phyloP scores from a whole-genome alignment of 2,329 filamentous ascomycete genomes.

The Elsinoe australis region DNA sequence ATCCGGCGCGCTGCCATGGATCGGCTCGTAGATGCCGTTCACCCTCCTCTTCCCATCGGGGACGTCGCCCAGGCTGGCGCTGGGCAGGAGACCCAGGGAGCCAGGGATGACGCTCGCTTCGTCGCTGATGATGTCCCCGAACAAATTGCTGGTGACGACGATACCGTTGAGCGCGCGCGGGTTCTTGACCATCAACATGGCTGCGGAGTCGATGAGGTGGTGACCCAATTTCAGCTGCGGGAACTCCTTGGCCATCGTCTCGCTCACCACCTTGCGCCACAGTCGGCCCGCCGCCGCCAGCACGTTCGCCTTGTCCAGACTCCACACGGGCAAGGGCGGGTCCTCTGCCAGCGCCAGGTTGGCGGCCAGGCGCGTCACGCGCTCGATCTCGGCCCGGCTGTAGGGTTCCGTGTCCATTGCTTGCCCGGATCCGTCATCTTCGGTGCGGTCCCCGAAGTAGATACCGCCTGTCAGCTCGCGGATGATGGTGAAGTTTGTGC shows the following conservation, averaged over 20 bases:
- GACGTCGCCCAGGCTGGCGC: conserved; percentile 76
- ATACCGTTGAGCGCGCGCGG: conserved; percentile 81
- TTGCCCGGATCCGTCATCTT: conserved; percentile 65
- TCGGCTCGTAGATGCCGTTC: conserved; percentile 96
- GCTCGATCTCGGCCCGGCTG: conserved; percentile 75
- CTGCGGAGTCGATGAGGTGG: conserved; percentile 92
- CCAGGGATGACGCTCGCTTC: conserved; percentile 93
- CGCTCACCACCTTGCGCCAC: conserved; percentile 80
- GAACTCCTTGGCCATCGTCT: conserved; percentile 83
- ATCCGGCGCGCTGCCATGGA: conserved; percentile 89
- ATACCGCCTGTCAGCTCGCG: conserved; percentile 88
- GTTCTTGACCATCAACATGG: conserved; percentile 96
- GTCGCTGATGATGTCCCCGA: conserved; percentile 92
- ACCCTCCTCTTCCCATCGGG: conserved; percentile 77
- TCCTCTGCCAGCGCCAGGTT: conserved; percentile 69
- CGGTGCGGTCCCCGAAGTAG: conserved; percentile 87
- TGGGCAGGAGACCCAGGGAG: conserved; percentile 78
- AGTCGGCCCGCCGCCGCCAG: conserved; percentile 72
- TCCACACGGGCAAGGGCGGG: conserved; percentile 72
- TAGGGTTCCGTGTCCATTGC: conserved; percentile 86
- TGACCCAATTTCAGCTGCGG: conserved; percentile 76
- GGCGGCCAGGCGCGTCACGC: conserved; percentile 73
- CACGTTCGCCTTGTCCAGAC: conserved; percentile 93
- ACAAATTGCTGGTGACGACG: conserved; percentile 86
- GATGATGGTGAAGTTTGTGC: conserved; percentile 86